Conservation (phyloP, 2,329 filamentous ascomycete genomes). For the Fusarium circinatum region DNA sequence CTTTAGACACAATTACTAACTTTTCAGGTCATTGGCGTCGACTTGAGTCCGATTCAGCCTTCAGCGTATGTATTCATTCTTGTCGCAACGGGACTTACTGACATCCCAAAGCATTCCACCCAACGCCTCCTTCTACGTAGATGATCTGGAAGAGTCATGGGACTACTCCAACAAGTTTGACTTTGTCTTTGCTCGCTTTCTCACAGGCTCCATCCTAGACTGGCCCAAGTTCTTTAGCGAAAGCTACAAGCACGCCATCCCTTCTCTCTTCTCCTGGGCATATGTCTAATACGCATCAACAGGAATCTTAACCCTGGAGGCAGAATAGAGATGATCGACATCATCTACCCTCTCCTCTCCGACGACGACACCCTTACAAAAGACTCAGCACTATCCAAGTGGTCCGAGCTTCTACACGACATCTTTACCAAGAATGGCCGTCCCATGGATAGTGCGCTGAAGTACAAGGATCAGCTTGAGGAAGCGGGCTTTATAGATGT, state of each 20-base stretch:
- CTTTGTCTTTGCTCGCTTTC: constrained; percentile 26
- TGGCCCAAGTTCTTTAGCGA: constrained; percentile 30
- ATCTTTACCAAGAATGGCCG: background rate
- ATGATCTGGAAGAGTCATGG: constrained; percentile 21
- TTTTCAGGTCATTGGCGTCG: constrained; percentile 16
- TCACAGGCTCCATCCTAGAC: constrained; percentile 18
- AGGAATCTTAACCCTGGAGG: constrained; percentile 16
- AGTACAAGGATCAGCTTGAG: constrained; percentile 23
- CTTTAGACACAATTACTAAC: background rate
- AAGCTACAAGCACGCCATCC: background rate
- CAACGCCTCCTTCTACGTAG: constrained; percentile 19
- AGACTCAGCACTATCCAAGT: constrained; percentile 4
- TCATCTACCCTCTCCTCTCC: constrained; percentile 17
- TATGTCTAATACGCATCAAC: fast-evolving
- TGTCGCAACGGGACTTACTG: fast-evolving
- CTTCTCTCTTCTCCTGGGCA: fast-evolving
- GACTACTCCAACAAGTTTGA: constrained; percentile 19
- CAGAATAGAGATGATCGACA: constrained; percentile 21
- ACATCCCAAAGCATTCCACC: constrained; percentile 7
- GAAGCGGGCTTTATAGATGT: constrained; percentile 10
- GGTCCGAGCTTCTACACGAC: constrained; percentile 2
- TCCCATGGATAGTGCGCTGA: background rate
- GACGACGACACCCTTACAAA: constrained; percentile 2
- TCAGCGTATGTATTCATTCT: background rate
- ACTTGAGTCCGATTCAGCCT: constrained; percentile 28